Evolutionary conservation across 306 rosid genomes (phyloP).

Genomic region (Lithocarpus polystachyus): DNA sequence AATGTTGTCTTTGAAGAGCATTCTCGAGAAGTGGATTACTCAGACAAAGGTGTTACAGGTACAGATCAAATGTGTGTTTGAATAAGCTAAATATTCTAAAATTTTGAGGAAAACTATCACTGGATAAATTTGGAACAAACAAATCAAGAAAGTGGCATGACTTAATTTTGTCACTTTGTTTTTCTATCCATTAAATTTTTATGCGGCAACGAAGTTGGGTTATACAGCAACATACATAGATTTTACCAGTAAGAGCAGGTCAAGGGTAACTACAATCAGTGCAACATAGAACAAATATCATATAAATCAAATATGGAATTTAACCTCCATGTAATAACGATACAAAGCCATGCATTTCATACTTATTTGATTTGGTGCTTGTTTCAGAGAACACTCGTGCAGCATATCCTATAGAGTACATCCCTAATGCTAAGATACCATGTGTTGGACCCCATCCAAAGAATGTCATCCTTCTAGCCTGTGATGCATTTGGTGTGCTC

Average conservation of each 20-base stretch:
- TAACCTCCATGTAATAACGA: too few relatives aligned
- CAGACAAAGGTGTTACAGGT: constrained; percentile 87
- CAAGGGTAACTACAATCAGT: too few relatives aligned
- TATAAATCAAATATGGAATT: too few relatives aligned
- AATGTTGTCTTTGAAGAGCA: constrained; percentile 90
- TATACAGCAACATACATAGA: too few relatives aligned
- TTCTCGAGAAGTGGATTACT: constrained; percentile 72
- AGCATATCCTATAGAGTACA: constrained; percentile 86
- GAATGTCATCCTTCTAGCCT: constrained; percentile 85
- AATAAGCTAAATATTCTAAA: neutral
- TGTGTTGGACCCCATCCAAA: constrained; percentile 90
- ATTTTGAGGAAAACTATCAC: too few relatives aligned
- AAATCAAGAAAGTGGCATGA: neutral
- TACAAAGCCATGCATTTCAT: neutral
- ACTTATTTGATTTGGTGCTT: neutral
- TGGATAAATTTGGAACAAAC: neutral
- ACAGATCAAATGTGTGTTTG: neutral
- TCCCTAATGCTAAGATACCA: constrained; percentile 90
- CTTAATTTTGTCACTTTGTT: neutral
- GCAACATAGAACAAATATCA: too few relatives aligned
- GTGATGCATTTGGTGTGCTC: constrained; percentile 93
- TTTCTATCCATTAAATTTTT: too few relatives aligned
- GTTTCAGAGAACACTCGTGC: constrained; percentile 87
- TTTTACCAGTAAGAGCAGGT: too few relatives aligned
- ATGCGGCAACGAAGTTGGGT: too few relatives aligned